phyloP scores from a whole-genome alignment of 2,329 filamentous ascomycete genomes.

The Fusarium dimerum region DNA sequence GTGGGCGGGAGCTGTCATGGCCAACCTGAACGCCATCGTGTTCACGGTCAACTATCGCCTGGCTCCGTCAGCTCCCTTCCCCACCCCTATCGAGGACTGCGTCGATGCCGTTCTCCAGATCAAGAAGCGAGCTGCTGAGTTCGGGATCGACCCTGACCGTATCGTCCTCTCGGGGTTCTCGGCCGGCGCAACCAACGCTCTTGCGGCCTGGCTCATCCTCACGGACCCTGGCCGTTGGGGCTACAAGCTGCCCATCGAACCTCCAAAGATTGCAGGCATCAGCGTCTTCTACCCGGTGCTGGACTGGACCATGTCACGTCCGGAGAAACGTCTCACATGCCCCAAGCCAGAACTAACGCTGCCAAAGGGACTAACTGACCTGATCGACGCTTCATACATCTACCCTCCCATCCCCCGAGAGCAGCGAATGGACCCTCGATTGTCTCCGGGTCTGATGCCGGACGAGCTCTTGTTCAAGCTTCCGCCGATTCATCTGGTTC shows the following conservation, averaged over 20 bases:
- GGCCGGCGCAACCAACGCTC: slow-evolving; percentile 58
- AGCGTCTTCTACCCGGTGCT: slow-evolving; percentile 63
- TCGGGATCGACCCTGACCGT: slow-evolving; percentile 56
- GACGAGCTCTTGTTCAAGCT: slow-evolving; percentile 55
- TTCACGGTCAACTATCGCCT: slow-evolving; percentile 70
- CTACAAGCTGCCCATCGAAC: slow-evolving; percentile 39
- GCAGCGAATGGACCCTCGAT: slow-evolving; percentile 51
- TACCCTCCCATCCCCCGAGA: slow-evolving; percentile 49
- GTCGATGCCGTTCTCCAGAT: slow-evolving; percentile 66
- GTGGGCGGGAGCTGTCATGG: slow-evolving; percentile 56
- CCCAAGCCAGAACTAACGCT: slow-evolving; percentile 58
- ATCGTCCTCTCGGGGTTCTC: slow-evolving; percentile 66
- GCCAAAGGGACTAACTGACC: slow-evolving; percentile 57
- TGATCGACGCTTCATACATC: slow-evolving; percentile 65
- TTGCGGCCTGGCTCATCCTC: slow-evolving; percentile 49
- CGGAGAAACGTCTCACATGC: slow-evolving; percentile 56
- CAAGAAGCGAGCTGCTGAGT: slow-evolving; percentile 54
- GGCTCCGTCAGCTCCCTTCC: slow-evolving; percentile 65
- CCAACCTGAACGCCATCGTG: slow-evolving; percentile 56
- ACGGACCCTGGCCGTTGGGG: slow-evolving; percentile 44
- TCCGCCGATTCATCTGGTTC: slow-evolving; percentile 56
- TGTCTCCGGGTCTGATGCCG: slow-evolving; percentile 59
- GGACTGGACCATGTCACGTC: slow-evolving; percentile 60
- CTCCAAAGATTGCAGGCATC: slow-evolving; percentile 52
- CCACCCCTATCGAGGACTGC: slow-evolving; percentile 65